Evolutionary conservation across 2,329 filamentous ascomycete genomes (phyloP), one percentile per base, ranked within the genome.

Genomic region (Rhynchosporium graminicola): DNA sequence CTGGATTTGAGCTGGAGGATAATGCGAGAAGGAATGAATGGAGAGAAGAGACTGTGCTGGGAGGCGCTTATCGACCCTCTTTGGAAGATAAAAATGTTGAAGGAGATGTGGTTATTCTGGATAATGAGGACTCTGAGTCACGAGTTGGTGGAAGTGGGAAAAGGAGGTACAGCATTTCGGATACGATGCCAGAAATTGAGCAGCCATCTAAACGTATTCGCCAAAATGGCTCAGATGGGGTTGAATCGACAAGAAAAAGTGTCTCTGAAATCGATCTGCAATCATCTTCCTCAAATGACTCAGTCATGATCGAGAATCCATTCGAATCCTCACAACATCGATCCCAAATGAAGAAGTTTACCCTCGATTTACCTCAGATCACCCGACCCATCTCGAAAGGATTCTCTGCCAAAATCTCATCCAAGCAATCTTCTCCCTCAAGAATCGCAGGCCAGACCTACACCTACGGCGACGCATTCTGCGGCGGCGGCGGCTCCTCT

Each of bases 401-500:
- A 2, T 43, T 67, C 6, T 59, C 66, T 6, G 15, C n/a, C 38
- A 43, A 4, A 65, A 63, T 2, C 62, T 66, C 38, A 38, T 6
- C 60, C 68, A n/a, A 70, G 74, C 65, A 52, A 67, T 69, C 1
- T 60, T 52, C 9, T 43, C 42, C 5, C 13, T 5, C 5, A 13
- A 71, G 70, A 57, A 65, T 68, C 0, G 62, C 60, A 0, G 74
- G 74, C 0, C 81, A 84, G 51, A 78, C 77, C 45, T 91, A 91
- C 64, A 89, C 86, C 0, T 84, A 88, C 29, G 88, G 85, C 1
- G 91, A 95, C 70, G 80, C 83, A 0, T 95, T 91, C 66, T 89
- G 85, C 40, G 90, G 91, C 1, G 88, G 83, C 1, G 90, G 91
- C 0, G 91, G 91, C 4, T 83, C 85, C 0, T 89, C 89, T 0